Evolutionary conservation across 148 eudicot species (phyloP).

Genomic region (Spergularia bocconei): DNA sequence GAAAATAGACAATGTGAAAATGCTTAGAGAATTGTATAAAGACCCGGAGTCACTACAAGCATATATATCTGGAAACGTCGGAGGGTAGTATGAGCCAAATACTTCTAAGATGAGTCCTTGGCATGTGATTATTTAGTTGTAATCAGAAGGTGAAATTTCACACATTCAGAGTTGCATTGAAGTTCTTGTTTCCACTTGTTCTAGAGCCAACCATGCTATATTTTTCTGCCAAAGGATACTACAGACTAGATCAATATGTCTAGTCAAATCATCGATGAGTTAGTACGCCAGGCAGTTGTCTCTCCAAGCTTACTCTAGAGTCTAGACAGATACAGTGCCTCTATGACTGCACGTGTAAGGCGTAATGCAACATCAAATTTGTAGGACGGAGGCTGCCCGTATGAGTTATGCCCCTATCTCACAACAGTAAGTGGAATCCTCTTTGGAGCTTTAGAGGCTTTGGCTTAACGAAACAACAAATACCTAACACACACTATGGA

Average conservation of each 20-base stretch:
- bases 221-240: neutral
- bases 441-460: no score
- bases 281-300: neutral
- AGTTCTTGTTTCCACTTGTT: neutral
- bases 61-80: neutral
- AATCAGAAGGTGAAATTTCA: neutral
- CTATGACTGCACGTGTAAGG: neutral
- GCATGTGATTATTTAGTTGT: neutral
- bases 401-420: no score
- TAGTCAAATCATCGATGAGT: neutral
- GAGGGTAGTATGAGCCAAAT: neutral
- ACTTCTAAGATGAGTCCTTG: neutral
- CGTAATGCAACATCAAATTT: neutral
- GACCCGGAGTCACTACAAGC: neutral
- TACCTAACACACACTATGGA: no score
- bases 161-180: neutral
- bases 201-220: neutral
- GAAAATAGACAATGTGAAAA: conserved; percentile 1
- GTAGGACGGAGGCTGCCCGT: no score
- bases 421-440: no score
- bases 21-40: neutral
- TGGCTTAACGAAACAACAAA: no score
- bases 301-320: neutral
- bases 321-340: neutral
- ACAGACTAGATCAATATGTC: neutral